These are phyloP conservation scores for Acanthamoeba pearcei DNA, from an alignment of 208 protist species.

Conservation along the genomic window DNA sequence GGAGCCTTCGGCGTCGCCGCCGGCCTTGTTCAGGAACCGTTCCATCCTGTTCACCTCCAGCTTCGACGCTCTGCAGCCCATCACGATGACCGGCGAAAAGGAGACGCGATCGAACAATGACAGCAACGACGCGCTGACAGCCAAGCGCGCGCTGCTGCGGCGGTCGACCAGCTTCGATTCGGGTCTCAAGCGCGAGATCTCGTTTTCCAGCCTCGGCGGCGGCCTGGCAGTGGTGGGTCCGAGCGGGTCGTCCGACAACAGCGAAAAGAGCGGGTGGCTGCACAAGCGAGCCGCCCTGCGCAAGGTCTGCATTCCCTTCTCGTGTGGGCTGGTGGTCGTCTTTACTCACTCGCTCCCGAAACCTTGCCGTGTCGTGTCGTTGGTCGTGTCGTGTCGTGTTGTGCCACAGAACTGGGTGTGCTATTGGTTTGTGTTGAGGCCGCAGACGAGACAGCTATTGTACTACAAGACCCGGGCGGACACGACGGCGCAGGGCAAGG, in stretches of 20 bases:
- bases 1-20: not conserved
- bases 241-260: no score
- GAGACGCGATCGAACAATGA: not conserved
- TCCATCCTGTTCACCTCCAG: not conserved
- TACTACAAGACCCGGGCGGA: conserved; percentile 2
- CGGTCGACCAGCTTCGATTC: conserved; percentile 31
- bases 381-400: no score
- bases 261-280: conserved; percentile 19
- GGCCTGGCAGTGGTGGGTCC: not conserved
- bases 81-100: not conserved
- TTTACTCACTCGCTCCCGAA: no score
- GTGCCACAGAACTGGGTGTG: not conserved
- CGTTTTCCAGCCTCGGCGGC: not conserved
- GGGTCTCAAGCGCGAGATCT: not conserved
- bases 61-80: not conserved
- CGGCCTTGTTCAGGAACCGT: not conserved
- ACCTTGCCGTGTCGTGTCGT: not conserved
- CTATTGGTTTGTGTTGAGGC: conserved; percentile 20
- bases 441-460: conserved; percentile 28
- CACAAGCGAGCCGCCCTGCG: not conserved
- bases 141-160: not conserved
- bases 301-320: not conserved
- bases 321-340: no score
- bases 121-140: not conserved
- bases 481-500: conserved; percentile 14